Percentiles rank a stretch among this genome's conserved stretches.
Evolutionary conservation across 345 rosid genomes (phyloP).

Genomic region (Brassica juncea): DNA sequence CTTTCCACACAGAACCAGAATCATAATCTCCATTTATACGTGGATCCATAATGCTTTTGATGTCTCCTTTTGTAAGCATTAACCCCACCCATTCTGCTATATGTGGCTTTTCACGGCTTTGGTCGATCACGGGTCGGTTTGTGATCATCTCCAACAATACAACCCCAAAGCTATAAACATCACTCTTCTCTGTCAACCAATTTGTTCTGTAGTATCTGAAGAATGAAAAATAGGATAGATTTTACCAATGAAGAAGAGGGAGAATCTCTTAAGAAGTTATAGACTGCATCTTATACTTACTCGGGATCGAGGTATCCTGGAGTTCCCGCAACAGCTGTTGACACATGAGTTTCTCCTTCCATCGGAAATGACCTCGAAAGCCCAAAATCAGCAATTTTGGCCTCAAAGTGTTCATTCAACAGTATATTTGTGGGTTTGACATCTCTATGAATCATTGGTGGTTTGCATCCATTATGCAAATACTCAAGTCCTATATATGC

Average conservation of each 20-base stretch:
- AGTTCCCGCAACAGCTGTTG: background rate
- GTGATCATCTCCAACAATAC: background rate
- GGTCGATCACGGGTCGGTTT: background rate
- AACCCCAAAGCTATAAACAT: background rate
- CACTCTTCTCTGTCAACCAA: slow-evolving; percentile 9
- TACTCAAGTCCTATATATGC: slow-evolving; percentile 31
- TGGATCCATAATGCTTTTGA: slow-evolving; percentile 46
- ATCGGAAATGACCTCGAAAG: background rate
- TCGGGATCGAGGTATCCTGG: background rate
- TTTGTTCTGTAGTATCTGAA: slow-evolving; percentile 35
- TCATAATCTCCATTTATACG: slow-evolving; percentile 39
- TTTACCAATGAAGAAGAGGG: slow-evolving; percentile 24
- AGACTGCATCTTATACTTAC: background rate
- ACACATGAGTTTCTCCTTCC: background rate
- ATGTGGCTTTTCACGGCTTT: background rate
- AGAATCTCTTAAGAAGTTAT: background rate
- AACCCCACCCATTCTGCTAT: slow-evolving; percentile 42
- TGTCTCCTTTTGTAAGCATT: slow-evolving; percentile 43
- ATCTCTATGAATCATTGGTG: slow-evolving; percentile 23
- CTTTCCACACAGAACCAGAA: slow-evolving; percentile 43
- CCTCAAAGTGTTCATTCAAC: background rate
- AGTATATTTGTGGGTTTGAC: background rate
- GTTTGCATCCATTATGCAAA: slow-evolving; percentile 35
- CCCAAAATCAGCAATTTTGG: background rate
- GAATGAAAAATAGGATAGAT: background rate